phyloP scores from a whole-genome alignment of 2,329 filamentous ascomycete genomes.

The Sclerotinia spermophila region DNA sequence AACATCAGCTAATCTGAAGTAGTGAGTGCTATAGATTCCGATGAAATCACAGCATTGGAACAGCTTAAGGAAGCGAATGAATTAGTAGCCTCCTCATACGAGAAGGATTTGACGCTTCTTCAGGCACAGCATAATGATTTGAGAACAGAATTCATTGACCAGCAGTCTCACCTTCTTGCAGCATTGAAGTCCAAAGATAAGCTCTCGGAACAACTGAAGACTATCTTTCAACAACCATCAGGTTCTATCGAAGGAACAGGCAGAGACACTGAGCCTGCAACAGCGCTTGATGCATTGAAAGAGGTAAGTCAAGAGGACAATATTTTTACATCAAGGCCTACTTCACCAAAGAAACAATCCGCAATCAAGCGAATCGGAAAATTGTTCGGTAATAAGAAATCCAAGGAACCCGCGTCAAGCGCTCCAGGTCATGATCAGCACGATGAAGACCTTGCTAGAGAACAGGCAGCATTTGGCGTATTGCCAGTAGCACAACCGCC shows the following conservation, averaged over 20 bases:
- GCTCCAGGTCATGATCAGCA: neutral
- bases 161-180: slow-evolving; percentile 58
- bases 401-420: neutral
- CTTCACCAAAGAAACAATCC: slow-evolving; percentile 12
- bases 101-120: slow-evolving; percentile 54
- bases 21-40: slow-evolving; percentile 53
- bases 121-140: slow-evolving; percentile 49
- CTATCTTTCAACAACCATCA: slow-evolving; percentile 20
- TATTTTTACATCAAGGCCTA: slow-evolving; percentile 4
- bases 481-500: slow-evolving; percentile 15
- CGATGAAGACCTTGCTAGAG: slow-evolving; percentile 7
- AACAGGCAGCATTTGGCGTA: slow-evolving; percentile 12
- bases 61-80: slow-evolving; percentile 58
- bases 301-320: slow-evolving; percentile 47
- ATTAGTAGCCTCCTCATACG: slow-evolving; percentile 55
- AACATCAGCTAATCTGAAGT: slow-evolving; percentile 27
- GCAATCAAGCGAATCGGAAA: slow-evolving; percentile 8
- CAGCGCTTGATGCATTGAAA: slow-evolving; percentile 50
- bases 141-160: slow-evolving; percentile 51
- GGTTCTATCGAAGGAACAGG: slow-evolving; percentile 4
- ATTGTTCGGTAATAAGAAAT: neutral
- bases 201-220: slow-evolving; percentile 50
- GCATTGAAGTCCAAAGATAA: slow-evolving; percentile 59
- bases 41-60: slow-evolving; percentile 52
- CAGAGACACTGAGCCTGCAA: slow-evolving; percentile 10